Base-by-base conservation (phyloP, 768 basidiomycete genomes). In the Pleurotus pulmonarius region DNA sequence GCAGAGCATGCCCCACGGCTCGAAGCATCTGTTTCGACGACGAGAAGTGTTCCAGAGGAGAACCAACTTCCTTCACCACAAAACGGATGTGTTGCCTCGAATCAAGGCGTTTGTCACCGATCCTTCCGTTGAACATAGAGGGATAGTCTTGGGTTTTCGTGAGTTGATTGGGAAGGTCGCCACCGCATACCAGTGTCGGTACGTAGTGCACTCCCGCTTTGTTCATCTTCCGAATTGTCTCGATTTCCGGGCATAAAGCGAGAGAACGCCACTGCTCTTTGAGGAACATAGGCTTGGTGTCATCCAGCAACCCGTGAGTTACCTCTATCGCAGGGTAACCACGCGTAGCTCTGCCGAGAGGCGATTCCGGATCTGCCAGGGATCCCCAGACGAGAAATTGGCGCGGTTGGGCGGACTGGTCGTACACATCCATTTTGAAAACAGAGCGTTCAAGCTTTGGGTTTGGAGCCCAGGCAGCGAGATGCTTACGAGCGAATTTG, bases 191-290 rank as follows among this genome's bases (percentile, higher is more conserved):
- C n/a, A 58, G 39, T n/a, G 29, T 51, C 3, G 56, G 56, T 1
- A 53, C 39, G 20, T 4, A 15, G 13, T 15, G 6, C 25, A 58
- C 49, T 1, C 25, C 41, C 15, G 40, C 38, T 1, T 52, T 49
- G 43, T 58, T 58, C 40, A 58, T 29, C 25, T 15, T 34, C 18
- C 12, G 25, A 20, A 58, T 4, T 16, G 44, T 57, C 18, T 57
- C 11, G 29, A 48, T 39, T 5, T 57, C 56, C 7, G 61, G 57
- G 12, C 48, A 24, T 37, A 53, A 24, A 2, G 11, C 24, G 5
- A 25, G 37, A 15, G 48, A 29, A 11, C 56, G 56, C 56, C 56
- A 57, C 16, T 41, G 39, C 29, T 57, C 70, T 46, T 71, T 71
- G 12, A 71, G 46, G 44, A 67, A 66, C 18, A 64, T 60, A 5